A percentile compares a stretch with the other conserved stretches of the same genome.
phyloP scores from a whole-genome alignment of 1,284 basidiomycete species.

The Pulveroboletus sp. region DNA sequence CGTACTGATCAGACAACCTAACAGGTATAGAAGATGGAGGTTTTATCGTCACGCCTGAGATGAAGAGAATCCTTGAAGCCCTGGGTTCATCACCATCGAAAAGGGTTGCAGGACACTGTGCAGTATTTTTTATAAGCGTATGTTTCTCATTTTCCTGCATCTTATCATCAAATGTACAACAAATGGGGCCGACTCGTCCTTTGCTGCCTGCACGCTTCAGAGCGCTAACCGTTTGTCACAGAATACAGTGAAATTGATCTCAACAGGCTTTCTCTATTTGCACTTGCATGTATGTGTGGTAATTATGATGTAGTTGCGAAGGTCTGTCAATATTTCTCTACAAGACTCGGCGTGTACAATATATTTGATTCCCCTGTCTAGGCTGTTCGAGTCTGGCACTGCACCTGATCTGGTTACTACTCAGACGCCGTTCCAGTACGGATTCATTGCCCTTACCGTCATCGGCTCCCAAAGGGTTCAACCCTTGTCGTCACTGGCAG shows the following conservation, averaged over 20 bases:
- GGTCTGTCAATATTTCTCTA: conserved; percentile 27
- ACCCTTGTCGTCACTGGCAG: not conserved
- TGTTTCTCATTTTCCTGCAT: conserved; percentile 13
- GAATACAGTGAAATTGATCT: conserved; percentile 29
- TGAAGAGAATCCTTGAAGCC: conserved; percentile 41
- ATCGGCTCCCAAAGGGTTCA: conserved; percentile 46
- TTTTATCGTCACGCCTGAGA: conserved; percentile 41
- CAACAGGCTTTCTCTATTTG: conserved; percentile 41
- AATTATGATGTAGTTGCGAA: conserved; percentile 32
- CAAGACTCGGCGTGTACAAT: not conserved
- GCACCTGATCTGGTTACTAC: conserved; percentile 46
- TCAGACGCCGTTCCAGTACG: conserved; percentile 49
- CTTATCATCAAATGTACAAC: not conserved
- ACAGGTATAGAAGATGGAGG: conserved; percentile 31
- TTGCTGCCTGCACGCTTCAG: not conserved
- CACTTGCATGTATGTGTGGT: conserved; percentile 42
- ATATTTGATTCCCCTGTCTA: conserved; percentile 20
- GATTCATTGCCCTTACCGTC: conserved; percentile 48
- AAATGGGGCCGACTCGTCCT: no score
- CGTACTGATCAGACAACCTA: conserved; percentile 5
- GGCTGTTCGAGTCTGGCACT: conserved; percentile 40
- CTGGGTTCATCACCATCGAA: conserved; percentile 38
- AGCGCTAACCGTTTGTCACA: conserved; percentile 1
- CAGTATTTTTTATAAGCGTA: conserved; percentile 41
- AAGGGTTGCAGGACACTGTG: conserved; percentile 41